Evolutionary conservation across 192 early-diverging fungal genomes (phyloP), one percentile per base, ranked within the genome.

Genomic region (Coemansia sp.): DNA sequence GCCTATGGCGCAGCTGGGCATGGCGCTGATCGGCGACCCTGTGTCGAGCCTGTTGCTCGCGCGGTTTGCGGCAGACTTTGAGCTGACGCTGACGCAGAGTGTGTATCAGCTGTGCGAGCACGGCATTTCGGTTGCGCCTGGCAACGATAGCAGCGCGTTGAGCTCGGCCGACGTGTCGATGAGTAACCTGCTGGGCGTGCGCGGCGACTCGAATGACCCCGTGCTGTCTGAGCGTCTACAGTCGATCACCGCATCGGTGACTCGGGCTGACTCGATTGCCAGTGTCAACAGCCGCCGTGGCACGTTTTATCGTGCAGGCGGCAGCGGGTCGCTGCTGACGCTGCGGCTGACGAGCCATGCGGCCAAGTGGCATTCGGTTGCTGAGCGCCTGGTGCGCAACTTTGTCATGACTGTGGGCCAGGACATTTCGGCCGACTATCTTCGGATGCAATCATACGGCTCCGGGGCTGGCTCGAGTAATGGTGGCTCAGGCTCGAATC

Each of bases 21-120:
- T 78, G 38, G 57, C 64, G 23, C 55, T 49, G 1, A 53, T 78
- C 8, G 25, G 52, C 22, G 77, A 80, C n/a, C 77, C 77, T 1
- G 69, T 80, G 16, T 57, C 49, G 3, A 80, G 71, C 21, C 60
- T 80, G 24, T 32, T 80, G 53, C 55, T 80, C 14, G 69, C 77
- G 5, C 47, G 71, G 11, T 67, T 80, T 64, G 65, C 70, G 5
- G 64, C 69, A 2, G 77, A 80, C 23, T 69, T 80, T 66, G 77
- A 73, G 51, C 67, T 73, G 66, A 73, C 77, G 24, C 47, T 80
- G 50, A 60, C 77, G 3, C 69, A 73, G 52, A 80, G 67, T 40
- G 69, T 80, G 7, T 80, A 80, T 44, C 77, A 80, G 71, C 60
- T 80, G 10, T 80, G 77, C 43, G 77, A 80, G 60, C 77, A 80